Evolutionary conservation across 257 asterid species (phyloP).

Genomic region (Salvia splendens): DNA sequence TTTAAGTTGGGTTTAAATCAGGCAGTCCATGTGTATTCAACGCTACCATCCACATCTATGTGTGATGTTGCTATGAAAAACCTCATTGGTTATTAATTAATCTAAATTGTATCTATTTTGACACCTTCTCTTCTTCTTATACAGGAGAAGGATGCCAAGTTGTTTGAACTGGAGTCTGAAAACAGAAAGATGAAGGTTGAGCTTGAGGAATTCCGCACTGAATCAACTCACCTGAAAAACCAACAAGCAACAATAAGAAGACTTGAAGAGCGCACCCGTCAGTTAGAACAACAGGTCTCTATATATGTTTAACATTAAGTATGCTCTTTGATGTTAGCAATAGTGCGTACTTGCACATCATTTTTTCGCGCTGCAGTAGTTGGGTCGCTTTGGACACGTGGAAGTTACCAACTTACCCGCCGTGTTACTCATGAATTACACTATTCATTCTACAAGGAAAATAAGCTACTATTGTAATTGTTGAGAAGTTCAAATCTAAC

Average conservation of each 20-base stretch:
- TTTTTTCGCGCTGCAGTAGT: constrained; percentile 7
- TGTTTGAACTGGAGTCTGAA: constrained; percentile 90
- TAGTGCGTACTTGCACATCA: constrained; percentile 6
- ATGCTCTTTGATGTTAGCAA: constrained; percentile 27
- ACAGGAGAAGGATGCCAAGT: constrained; percentile 88
- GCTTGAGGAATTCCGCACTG: constrained; percentile 95
- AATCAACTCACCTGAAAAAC: constrained; percentile 94
- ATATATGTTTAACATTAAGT: not conserved
- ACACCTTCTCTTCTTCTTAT: constrained; percentile 22
- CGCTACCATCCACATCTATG: constrained; percentile 6
- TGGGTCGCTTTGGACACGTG: constrained; percentile 21
- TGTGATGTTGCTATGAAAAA: constrained; percentile 21
- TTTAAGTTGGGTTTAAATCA: constrained; percentile 18
- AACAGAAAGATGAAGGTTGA: constrained; percentile 98
- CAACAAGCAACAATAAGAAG: constrained; percentile 97
- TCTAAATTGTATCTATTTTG: constrained; percentile 1
- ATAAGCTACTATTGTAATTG: constrained; percentile 1
- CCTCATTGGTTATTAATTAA: constrained; percentile 11
- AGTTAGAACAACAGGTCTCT: constrained; percentile 92
- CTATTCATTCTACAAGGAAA: not conserved
- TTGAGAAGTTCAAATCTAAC: constrained; percentile 1
- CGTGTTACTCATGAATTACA: constrained; percentile 5
- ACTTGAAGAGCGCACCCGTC: constrained; percentile 97
- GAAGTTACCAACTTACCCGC: constrained; percentile 13
- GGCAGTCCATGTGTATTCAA: not conserved